Conservation (phyloP, 2,329 filamentous ascomycete species). For the Hypoxylon sp. region DNA sequence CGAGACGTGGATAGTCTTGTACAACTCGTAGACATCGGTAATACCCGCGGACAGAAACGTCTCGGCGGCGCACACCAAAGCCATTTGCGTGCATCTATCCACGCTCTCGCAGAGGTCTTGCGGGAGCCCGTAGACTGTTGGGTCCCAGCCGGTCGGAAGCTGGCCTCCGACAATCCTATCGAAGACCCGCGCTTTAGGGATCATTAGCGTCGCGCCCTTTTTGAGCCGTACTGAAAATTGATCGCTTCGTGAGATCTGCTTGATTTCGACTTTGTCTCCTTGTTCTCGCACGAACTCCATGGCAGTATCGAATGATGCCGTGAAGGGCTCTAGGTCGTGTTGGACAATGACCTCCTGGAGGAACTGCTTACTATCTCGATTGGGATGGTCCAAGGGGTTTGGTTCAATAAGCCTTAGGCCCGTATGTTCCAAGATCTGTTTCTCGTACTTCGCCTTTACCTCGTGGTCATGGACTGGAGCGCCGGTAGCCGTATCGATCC, state of each 20-base stretch:
- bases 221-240: constrained; percentile 49
- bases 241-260: constrained; percentile 41
- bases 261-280: constrained; percentile 52
- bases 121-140: constrained; percentile 55
- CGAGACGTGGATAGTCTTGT: constrained; percentile 55
- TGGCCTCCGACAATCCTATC: constrained; percentile 54
- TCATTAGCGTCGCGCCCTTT: constrained; percentile 52
- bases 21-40: constrained; percentile 51
- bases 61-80: constrained; percentile 53
- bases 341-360: constrained; percentile 55
- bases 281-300: constrained; percentile 53
- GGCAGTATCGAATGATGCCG: constrained; percentile 52
- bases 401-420: constrained; percentile 56
- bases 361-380: constrained; percentile 50
- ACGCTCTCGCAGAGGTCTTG: constrained; percentile 56
- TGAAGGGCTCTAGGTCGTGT: constrained; percentile 55
- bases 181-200: constrained; percentile 53
- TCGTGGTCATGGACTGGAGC: constrained; percentile 53
- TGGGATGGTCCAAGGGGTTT: constrained; percentile 43
- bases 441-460: constrained; percentile 52
- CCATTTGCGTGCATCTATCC: constrained; percentile 55
- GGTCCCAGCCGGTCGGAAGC: constrained; percentile 56
- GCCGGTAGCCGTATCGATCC: constrained; percentile 54
- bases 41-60: constrained; percentile 56
- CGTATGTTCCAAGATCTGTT: constrained; percentile 53